Evolutionary conservation across 2,329 filamentous ascomycete species (phyloP).

Genomic region (Trichoderma koningiopsis): DNA sequence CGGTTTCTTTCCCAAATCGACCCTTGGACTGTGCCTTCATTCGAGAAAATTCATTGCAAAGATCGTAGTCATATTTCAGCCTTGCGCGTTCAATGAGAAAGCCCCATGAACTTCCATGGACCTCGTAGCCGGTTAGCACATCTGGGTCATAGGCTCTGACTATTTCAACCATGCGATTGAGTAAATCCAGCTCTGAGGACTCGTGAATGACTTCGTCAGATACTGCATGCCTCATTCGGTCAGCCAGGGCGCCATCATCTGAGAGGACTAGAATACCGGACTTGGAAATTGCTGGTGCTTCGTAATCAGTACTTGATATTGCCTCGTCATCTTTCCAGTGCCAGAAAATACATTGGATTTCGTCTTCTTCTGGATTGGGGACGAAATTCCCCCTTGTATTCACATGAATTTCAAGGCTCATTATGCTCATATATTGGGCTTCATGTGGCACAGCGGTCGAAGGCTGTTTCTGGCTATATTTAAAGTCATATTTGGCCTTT

Average conservation of each 20-base stretch:
- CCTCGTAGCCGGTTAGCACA: constrained; percentile 91
- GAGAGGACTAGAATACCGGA: constrained; percentile 75
- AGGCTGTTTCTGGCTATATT: constrained; percentile 76
- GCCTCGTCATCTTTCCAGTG: constrained; percentile 76
- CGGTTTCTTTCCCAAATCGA: constrained; percentile 80
- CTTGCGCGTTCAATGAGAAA: constrained; percentile 90
- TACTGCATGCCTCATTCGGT: constrained; percentile 64
- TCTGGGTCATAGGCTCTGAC: constrained; percentile 86
- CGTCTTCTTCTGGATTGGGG: constrained; percentile 88
- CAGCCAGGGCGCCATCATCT: constrained; percentile 58
- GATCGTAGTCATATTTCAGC: constrained; percentile 82
- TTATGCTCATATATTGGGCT: constrained; percentile 91
- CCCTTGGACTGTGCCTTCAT: constrained; percentile 84
- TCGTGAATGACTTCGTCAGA: constrained; percentile 71
- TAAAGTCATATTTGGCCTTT: constrained; percentile 78
- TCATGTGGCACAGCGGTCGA: constrained; percentile 80
- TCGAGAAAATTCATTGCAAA: constrained; percentile 88
- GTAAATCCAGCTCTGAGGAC: constrained; percentile 76
- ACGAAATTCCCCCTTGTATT: constrained; percentile 80
- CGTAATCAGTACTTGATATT: constrained; percentile 36
- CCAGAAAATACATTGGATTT: constrained; percentile 89
- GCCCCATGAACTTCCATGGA: constrained; percentile 92
- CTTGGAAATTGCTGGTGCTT: constrained; percentile 49
- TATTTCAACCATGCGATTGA: constrained; percentile 83
- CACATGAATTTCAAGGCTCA: constrained; percentile 91